Percentiles rank a stretch among this genome's conserved stretches.
These are phyloP conservation scores for Globisporangium viniferum DNA, from an alignment of 352 stramenopile species.

Conservation along the genomic window DNA sequence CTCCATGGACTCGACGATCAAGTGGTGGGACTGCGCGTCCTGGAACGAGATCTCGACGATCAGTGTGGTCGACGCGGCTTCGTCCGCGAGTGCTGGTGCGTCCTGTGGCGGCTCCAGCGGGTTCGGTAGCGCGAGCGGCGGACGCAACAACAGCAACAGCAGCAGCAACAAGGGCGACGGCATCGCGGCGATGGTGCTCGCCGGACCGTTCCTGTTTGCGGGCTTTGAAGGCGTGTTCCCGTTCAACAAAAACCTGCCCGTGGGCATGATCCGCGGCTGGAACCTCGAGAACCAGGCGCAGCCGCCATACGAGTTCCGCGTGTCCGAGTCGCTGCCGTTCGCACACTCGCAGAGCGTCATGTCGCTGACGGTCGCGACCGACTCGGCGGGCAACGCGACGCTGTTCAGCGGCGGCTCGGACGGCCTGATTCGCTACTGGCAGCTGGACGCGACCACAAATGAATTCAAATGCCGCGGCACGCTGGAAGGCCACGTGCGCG, in stretches of 20 bases:
- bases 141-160: slow-evolving; percentile 14
- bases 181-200: slow-evolving; percentile 64
- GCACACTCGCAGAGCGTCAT: slow-evolving; percentile 74
- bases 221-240: slow-evolving; percentile 73
- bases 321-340: slow-evolving; percentile 66
- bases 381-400: slow-evolving; percentile 58
- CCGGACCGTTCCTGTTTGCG: slow-evolving; percentile 75
- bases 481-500: slow-evolving; percentile 77
- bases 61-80: slow-evolving; percentile 35
- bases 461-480: slow-evolving; percentile 72
- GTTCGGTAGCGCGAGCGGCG: slow-evolving; percentile 13
- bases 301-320: slow-evolving; percentile 60
- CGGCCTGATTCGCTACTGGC: slow-evolving; percentile 79
- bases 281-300: slow-evolving; percentile 73
- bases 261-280: slow-evolving; percentile 80
- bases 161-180: slow-evolving; percentile 40
- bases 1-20: slow-evolving; percentile 62
- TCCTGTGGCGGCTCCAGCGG: background rate
- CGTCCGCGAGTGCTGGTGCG: slow-evolving; percentile 4
- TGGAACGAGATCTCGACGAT: slow-evolving; percentile 82
- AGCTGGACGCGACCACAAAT: slow-evolving; percentile 63
- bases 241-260: slow-evolving; percentile 44
- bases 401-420: slow-evolving; percentile 77
- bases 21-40: slow-evolving; percentile 80
- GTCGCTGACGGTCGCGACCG: slow-evolving; percentile 68